These are phyloP conservation scores for Colletotrichum endophyticum DNA, from an alignment of 2,329 filamentous ascomycete species.

Conservation along the genomic window DNA sequence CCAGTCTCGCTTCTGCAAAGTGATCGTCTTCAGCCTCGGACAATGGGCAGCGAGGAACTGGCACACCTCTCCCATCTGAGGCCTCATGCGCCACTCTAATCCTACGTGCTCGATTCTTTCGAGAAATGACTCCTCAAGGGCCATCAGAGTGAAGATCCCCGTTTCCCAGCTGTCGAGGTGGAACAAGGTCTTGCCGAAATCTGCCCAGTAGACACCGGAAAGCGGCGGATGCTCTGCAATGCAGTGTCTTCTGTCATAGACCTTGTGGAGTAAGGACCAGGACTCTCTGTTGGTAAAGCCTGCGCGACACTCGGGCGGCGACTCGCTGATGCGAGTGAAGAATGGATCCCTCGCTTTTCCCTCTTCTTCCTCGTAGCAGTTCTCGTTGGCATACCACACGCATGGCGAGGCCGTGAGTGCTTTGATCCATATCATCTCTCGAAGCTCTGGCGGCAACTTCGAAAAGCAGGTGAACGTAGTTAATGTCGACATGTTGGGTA, in stretches of 20 bases:
- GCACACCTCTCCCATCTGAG: too few species aligned
- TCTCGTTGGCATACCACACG: neutral
- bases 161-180: neutral
- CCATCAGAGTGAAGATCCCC: fast-evolving
- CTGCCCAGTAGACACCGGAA: fast-evolving
- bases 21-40: neutral
- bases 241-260: fast-evolving
- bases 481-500: neutral
- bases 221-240: fast-evolving
- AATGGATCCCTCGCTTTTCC: neutral
- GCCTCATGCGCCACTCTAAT: too few species aligned
- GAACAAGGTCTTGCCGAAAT: fast-evolving
- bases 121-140: fast-evolving
- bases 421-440: neutral
- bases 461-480: neutral
- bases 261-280: neutral
- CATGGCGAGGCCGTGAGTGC: neutral
- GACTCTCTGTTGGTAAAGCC: neutral
- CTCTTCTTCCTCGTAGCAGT: neutral
- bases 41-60: too few species aligned
- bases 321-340: neutral
- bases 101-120: neutral
- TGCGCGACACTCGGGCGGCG: neutral
- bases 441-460: neutral
- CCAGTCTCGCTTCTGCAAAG: neutral